Evolutionary conservation across 78 protist genomes (phyloP).

Genomic region (Speleostelium caveatum): DNA sequence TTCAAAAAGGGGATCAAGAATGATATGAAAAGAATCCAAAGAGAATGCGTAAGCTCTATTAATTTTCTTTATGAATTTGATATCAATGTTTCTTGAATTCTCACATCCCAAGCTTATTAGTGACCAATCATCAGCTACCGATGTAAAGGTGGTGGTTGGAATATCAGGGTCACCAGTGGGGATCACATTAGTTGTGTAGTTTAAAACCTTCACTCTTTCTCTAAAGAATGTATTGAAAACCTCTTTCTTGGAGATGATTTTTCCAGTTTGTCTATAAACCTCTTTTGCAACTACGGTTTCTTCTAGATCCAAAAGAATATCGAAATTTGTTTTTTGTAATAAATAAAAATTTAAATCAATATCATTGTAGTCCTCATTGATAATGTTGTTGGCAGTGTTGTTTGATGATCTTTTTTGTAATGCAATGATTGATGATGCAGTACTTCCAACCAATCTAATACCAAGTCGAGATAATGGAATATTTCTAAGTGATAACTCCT

Average conservation of each 20-base stretch:
- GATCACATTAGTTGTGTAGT: not conserved
- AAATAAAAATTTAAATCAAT: conserved; percentile 47
- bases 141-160: not conserved
- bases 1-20: conserved; percentile 62
- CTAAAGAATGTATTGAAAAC: conserved; percentile 60
- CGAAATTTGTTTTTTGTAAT: not conserved
- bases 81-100: conserved; percentile 58
- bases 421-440: conserved; percentile 46
- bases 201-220: conserved; percentile 60
- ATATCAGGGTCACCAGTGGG: not conserved
- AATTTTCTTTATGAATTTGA: conserved; percentile 62
- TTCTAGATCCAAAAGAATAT: conserved; percentile 39
- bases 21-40: conserved; percentile 74
- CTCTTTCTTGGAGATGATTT: conserved; percentile 48
- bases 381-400: not conserved
- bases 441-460: conserved; percentile 55
- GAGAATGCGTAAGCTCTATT: conserved; percentile 73
- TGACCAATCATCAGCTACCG: conserved; percentile 67
- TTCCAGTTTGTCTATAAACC: conserved; percentile 62
- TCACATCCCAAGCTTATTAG: conserved; percentile 62
- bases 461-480: conserved; percentile 29
- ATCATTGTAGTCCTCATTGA: conserved; percentile 42
- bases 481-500: conserved; percentile 1
- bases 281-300: conserved; percentile 55
- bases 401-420: not conserved